Base-by-base conservation (phyloP, 768 basidiomycete species). In the Piloderma croceum region DNA sequence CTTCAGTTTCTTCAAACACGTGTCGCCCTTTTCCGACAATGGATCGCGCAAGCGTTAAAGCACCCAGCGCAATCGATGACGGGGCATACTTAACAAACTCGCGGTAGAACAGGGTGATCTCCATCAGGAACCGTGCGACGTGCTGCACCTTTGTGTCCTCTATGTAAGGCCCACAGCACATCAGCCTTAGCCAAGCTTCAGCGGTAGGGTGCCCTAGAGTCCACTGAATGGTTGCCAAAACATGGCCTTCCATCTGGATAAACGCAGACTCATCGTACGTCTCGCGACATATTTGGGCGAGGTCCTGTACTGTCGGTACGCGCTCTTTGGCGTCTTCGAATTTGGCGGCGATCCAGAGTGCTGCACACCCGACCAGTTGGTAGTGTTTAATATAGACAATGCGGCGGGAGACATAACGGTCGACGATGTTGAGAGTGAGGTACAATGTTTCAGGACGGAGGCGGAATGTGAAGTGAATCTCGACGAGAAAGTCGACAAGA, bases 381-480 rank as follows among this genome's bases (percentile, higher is more conserved):
- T 99, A 98, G 67, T 99, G 96, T 64, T 94, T 98, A 71, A 90
- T 90, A 68, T 91, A 97, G 45, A 99, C 96, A 48, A 99, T 84
- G 39, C 96, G 89, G 51, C 96, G 92, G 36, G 96, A 98, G 21
- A 98, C 91, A 63, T 98, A 99, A 54, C 96, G 91, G 66, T 99
- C 96, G 63, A 98, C 83, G 58, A 99, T 96, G 71, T 98, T 98
- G 64, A 98, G 79, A 9, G 94, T 88, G 62, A 99, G 88, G 64
- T 98, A 98, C 49, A 99, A 79, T 5, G 96, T 98, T 70, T 99
- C 96, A 9, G 96, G 96, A 31, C 96, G 91, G 38, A 99, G 81
- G 36, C 92, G 87, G 69, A 96, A 94, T 47, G 90, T 91, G 59
- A 94, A 91, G 64, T 99, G 96, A 47, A 98, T 88, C 64, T 99